Evolutionary conservation across 306 rosid genomes (phyloP).

Genomic region (Cucumis hystrix): DNA sequence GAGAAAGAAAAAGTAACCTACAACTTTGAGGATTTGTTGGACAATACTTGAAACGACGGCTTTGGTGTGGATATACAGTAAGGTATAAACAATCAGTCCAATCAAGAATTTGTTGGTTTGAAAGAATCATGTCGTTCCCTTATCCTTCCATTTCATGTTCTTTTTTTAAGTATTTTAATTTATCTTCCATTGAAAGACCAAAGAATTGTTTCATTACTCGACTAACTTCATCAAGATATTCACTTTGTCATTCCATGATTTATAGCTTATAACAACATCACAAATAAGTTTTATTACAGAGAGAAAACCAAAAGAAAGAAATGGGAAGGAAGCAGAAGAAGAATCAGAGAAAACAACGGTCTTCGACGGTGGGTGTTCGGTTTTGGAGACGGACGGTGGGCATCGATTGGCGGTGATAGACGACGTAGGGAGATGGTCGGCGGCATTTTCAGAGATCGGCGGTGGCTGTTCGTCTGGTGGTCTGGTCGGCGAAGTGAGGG

Average conservation of each 20-base stretch:
- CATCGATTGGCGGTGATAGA: too few species aligned
- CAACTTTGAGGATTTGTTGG: constrained; percentile 30
- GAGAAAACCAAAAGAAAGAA: too few species aligned
- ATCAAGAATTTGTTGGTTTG: too few species aligned
- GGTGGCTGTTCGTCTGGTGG: too few species aligned
- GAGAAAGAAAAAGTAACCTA: constrained; percentile 12
- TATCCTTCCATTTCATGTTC: constrained; percentile 28
- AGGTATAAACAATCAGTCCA: constrained; percentile 37
- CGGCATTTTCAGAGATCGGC: too few species aligned
- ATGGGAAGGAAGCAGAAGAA: too few species aligned
- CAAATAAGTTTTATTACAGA: too few species aligned
- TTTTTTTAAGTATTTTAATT: constrained; percentile 27
- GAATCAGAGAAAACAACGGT: too few species aligned
- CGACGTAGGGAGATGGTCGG: too few species aligned
- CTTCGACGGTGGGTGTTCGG: too few species aligned
- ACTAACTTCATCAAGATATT: constrained; percentile 1
- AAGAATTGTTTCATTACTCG: constrained; percentile 12
- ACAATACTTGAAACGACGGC: constrained; percentile 31
- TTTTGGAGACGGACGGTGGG: too few species aligned
- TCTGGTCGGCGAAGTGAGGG: too few species aligned
- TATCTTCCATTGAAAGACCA: constrained; percentile 34
- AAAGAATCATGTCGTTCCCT: constrained; percentile 24
- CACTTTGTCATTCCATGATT: constrained; percentile 7
- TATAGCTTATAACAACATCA: not conserved
- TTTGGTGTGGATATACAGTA: constrained; percentile 24